These are phyloP conservation scores for Lumnitzera littorea DNA, from an alignment of 345 rosid genomes.

Conservation along the genomic window DNA sequence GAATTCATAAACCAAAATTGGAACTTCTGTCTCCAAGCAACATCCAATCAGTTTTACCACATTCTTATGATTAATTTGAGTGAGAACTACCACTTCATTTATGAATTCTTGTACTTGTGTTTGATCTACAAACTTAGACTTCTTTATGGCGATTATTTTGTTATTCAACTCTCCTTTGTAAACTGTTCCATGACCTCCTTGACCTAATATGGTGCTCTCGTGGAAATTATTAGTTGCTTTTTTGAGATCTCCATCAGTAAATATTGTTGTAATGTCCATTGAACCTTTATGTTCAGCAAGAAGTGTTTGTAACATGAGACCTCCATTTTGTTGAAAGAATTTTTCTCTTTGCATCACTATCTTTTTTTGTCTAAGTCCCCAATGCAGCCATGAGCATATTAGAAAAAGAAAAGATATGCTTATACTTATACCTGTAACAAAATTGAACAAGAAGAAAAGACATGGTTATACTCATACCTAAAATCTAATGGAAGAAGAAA, in stretches of 20 bases:
- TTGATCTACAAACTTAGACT: slow-evolving; percentile 25
- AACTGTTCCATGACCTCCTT: slow-evolving; percentile 33
- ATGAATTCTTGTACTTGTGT: slow-evolving; percentile 34
- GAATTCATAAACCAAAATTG: slow-evolving; percentile 32
- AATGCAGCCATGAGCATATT: too few species aligned
- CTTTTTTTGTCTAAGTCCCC: neutral
- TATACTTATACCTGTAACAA: too few species aligned
- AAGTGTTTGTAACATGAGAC: slow-evolving; percentile 23
- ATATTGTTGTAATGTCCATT: slow-evolving; percentile 17
- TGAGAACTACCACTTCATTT: slow-evolving; percentile 34
- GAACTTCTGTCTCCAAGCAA: slow-evolving; percentile 38
- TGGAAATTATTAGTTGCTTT: slow-evolving; percentile 33
- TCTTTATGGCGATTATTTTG: slow-evolving; percentile 31
- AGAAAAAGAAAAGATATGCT: too few species aligned
- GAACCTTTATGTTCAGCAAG: slow-evolving; percentile 3
- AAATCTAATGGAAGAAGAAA: too few species aligned
- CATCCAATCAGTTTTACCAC: slow-evolving; percentile 40
- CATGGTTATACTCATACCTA: too few species aligned
- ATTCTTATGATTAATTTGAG: slow-evolving; percentile 34
- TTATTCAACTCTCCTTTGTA: slow-evolving; percentile 34
- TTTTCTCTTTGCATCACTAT: slow-evolving; percentile 6
- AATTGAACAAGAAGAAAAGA: too few species aligned
- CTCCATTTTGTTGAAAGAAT: slow-evolving; percentile 26
- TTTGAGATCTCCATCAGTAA: slow-evolving; percentile 23
- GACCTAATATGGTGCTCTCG: slow-evolving; percentile 24